Base-by-base conservation (phyloP, 257 asterid species). In the Solanum chiquidenum region DNA sequence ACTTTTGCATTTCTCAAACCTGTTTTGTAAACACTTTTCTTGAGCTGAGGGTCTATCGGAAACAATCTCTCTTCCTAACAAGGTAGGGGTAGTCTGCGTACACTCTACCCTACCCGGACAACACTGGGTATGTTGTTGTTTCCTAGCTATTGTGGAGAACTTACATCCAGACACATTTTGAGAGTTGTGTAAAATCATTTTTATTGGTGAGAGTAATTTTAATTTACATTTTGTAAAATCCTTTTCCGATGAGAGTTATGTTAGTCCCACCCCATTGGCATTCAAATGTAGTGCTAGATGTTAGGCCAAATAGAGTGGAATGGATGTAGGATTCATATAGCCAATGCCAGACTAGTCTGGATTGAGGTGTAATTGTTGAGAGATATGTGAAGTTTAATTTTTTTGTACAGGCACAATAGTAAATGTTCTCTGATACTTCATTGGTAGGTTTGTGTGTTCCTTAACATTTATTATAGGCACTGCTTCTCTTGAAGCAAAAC, bases 401-500 rank as follows among this genome's bases (percentile, higher is more conserved):
- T 75, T 75, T 23, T 38, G 55, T 75, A 38, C 5, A 23, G 33
- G 83, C 58, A 75, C 21, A 38, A 38, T 23, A 6, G 58, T 38
- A 34, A 74, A 35, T 74, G 83, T 75, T 75, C 58, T n/a, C 79
- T 86, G 68, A 14, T 25, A 35, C 49, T 49, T 71, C 38, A 33
- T 68, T 29, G 33, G 40, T 34, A 55, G 38, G 27, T 80, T 3
- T 73, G 6, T 80, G 73, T 79, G 91, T 82, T 31, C 94, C 96
- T 97, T 93, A 90, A 93, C 92, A 9, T 72, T 77, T 72, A 87
- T 74, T 68, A 87, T 93, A 96, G 99, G 99, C 89, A 90, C 90
- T 92, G 96, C 99, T 87, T 92, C 99, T 89, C 90, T 92, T 52
- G 99, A 95, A 96, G 99, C 99, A 74, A 97, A 93, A 89, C 91